Evolutionary conservation across 164 flowering plant species (phyloP), one percentile per base, ranked within the genome.

Genomic region (Berberis vulgaris): DNA sequence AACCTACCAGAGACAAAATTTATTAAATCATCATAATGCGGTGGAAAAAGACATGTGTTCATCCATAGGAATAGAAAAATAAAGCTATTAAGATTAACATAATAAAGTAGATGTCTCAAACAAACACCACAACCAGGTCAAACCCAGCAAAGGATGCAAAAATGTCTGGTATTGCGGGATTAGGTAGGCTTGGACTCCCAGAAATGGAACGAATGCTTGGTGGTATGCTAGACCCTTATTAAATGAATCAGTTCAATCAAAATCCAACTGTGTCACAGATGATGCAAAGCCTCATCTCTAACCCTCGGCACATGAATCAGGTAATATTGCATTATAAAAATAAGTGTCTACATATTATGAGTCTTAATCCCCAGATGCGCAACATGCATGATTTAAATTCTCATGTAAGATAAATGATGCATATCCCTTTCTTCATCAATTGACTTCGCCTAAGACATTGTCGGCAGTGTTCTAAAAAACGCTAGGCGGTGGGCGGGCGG

Each of bases 201-300:
- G 87, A 77, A 13, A 61, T 93, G 69, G 93, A 83, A 40, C 73
- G 74, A 44, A 73, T 83, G 81, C 41, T 83, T 42, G 76, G 82
- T 75, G 83, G 81, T 59, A 67, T 72, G 75, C 88, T 76, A 43
- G 96, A 87, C 78, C 13, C 84, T 41, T 56, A 81, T 63, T 11
- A 45, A 13, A 12, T 87, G 75, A 87, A 72, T 66, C 96, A 91
- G 74, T 45, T 89, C 8, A 59, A 91, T 85, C 96, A 89, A 73
- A 91, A 82, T 74, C 99, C 97, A 56, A 88, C 89, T 49, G 65
- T 94, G 45, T 72, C 93, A 3, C 99, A 89, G 72, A 85, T 89
- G 82, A 84, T 86, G 88, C 97, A 87, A 68, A 79, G 73, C 72
- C 46, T 84, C 57, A 74, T 84, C 13, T 82, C 88, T 7, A 76